phyloP scores from a whole-genome alignment of 495 filamentous ascomycete species.

The Jackrogersella multiformis region DNA sequence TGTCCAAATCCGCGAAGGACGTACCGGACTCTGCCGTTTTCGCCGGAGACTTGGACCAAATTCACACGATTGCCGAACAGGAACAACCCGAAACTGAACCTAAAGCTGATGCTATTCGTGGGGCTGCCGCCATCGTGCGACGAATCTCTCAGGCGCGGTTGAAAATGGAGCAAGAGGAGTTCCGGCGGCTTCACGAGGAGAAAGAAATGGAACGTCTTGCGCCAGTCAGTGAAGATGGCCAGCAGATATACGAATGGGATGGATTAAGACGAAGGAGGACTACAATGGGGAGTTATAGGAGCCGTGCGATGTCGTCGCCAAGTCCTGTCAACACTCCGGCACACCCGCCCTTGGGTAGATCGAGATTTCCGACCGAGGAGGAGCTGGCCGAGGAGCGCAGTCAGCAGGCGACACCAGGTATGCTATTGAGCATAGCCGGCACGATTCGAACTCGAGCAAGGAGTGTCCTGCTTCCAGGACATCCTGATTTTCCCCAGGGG shows the following conservation, averaged over 20 bases:
- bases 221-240: conserved; percentile 73
- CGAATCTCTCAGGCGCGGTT: conserved; percentile 79
- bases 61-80: conserved; percentile 92
- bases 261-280: conserved; percentile 87
- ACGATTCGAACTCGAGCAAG: conserved; percentile 66
- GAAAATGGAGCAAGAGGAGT: conserved; percentile 83
- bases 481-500: conserved; percentile 50
- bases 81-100: conserved; percentile 95
- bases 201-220: conserved; percentile 73
- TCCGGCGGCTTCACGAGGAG: conserved; percentile 80
- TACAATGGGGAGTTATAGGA: conserved; percentile 60
- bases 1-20: conserved; percentile 98
- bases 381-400: conserved; percentile 65
- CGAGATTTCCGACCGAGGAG: conserved; percentile 74
- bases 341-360: conserved; percentile 89
- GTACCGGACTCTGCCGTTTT: conserved; percentile 95
- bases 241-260: conserved; percentile 83
- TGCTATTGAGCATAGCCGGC: conserved; percentile 67
- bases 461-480: conserved; percentile 59
- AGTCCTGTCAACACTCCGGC: conserved; percentile 57
- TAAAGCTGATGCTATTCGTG: conserved; percentile 95
- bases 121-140: conserved; percentile 87
- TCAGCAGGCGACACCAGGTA: conserved; percentile 56
- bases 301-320: conserved; percentile 48
- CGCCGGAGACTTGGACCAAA: conserved; percentile 91